Conservation (phyloP, 257 asterid species). For the Lantana camara region DNA sequence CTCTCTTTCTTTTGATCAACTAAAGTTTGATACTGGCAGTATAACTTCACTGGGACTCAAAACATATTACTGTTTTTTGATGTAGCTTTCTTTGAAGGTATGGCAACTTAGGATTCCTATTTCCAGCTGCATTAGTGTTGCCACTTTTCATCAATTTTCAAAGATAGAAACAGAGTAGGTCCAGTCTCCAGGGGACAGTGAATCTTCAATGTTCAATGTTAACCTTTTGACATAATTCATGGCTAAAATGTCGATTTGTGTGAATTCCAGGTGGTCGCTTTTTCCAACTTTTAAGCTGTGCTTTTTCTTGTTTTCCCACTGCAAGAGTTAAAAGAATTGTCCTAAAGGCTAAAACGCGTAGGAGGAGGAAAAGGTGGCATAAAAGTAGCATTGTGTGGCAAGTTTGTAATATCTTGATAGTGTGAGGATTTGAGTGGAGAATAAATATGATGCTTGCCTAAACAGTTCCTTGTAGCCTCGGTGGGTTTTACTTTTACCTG, state of each 20-base stretch:
- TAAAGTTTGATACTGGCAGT: too few relatives aligned
- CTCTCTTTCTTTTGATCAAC: too few relatives aligned
- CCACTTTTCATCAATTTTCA: slow-evolving; percentile 9
- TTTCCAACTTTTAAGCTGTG: slow-evolving; percentile 30
- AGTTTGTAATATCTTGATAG: too few relatives aligned
- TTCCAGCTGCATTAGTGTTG: background rate
- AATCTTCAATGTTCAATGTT: background rate
- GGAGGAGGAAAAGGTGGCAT: background rate
- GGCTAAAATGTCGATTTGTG: too few relatives aligned
- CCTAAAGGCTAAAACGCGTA: slow-evolving; percentile 6
- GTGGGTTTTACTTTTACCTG: too few relatives aligned
- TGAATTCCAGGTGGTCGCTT: slow-evolving; percentile 7
- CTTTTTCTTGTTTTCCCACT: slow-evolving; percentile 28
- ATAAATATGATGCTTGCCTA: too few relatives aligned
- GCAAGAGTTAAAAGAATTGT: slow-evolving; percentile 30
- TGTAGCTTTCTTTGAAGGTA: background rate
- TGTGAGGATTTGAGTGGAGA: too few relatives aligned
- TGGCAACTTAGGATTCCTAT: slow-evolving; percentile 10
- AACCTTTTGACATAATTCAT: background rate
- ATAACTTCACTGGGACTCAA: background rate
- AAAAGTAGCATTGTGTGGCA: too few relatives aligned
- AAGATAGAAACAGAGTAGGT: background rate
- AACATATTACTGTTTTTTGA: background rate
- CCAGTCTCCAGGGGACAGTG: background rate
- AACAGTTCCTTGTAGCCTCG: too few relatives aligned